Conservation (phyloP, 495 filamentous ascomycete genomes). For the Penicillium dipodomyicola region DNA sequence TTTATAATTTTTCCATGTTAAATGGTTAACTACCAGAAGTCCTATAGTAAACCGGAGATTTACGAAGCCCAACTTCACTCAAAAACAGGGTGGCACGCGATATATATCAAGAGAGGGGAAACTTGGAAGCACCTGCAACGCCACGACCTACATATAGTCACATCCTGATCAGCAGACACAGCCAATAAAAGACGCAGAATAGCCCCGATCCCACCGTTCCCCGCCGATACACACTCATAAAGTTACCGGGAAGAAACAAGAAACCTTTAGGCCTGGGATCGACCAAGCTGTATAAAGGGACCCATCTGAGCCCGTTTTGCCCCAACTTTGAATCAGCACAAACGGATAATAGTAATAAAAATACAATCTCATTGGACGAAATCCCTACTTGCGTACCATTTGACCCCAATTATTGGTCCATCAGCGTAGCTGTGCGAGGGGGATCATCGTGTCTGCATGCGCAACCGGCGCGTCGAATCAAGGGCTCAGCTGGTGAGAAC, state of each 20-base stretch:
- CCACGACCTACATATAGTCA: conserved; percentile 1
- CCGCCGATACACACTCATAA: not conserved
- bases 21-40: not conserved
- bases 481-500: not conserved
- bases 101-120: conserved; percentile 11
- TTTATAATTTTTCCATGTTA: not conserved
- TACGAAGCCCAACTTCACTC: not conserved
- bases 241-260: not conserved
- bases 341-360: not conserved
- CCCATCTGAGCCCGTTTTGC: not conserved
- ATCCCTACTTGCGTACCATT: not conserved
- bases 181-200: conserved; percentile 3
- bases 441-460: conserved; percentile 5
- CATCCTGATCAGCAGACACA: conserved; percentile 5
- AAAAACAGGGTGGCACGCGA: not conserved
- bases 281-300: not conserved
- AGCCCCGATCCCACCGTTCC: not conserved
- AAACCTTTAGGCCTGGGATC: not conserved
- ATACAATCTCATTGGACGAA: not conserved
- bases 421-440: not conserved
- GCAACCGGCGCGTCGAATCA: conserved; percentile 19
- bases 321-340: not conserved
- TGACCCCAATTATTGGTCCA: conserved; percentile 6
- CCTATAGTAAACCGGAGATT: not conserved
- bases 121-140: not conserved